Evolutionary conservation across 352 stramenopile species (phyloP), one percentile per base, ranked within the genome.

Genomic region (Globisporangium barbulae): DNA sequence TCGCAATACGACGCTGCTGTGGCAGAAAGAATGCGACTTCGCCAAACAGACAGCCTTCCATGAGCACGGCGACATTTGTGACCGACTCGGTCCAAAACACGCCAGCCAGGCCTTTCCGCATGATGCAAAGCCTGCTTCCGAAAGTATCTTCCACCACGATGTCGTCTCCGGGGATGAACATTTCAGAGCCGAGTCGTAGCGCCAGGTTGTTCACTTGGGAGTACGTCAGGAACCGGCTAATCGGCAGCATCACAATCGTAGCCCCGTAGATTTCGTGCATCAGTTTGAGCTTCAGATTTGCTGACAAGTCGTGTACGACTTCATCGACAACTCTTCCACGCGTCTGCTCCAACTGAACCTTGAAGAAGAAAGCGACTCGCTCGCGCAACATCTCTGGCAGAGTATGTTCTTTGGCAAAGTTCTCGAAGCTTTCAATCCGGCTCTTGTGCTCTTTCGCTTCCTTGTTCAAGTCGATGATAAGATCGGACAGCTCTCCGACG

Each of bases 401-500:
- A 0, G 74, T 66, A 19, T 93, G 75, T 21, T 86, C 71, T 59
- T 90, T 87, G 6, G 83, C 83, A 53, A 89, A 94, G 1, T 75
- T 54, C 44, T 91, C 83, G n/a, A 93, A 94, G 59, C 74, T 88
- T 19, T 90, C 79, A 13, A 91, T 78, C 0, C 79, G 80, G 17
- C 66, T 68, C 50, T 91, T 89, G 61, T 89, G 83, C 31, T 93
- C 70, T 33, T 92, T 91, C 0, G 53, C 74, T 33, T 93, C 80
- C 50, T 92, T 92, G 12, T 83, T 81, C 28, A 93, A 73, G 21
- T 89, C 78, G 5, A 91, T 67, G 25, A 94, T 92, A 6, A 94
- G 66, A 10, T 90, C 82, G 0, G 85, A 91, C 10, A 93, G 65
- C 45, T 90, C 82, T 0, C 81, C 84, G 28, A 91, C 71, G 41